These are phyloP conservation scores for Pseudogymnoascus verrucosus DNA, from an alignment of 2,329 filamentous ascomycete species.

Conservation along the genomic window DNA sequence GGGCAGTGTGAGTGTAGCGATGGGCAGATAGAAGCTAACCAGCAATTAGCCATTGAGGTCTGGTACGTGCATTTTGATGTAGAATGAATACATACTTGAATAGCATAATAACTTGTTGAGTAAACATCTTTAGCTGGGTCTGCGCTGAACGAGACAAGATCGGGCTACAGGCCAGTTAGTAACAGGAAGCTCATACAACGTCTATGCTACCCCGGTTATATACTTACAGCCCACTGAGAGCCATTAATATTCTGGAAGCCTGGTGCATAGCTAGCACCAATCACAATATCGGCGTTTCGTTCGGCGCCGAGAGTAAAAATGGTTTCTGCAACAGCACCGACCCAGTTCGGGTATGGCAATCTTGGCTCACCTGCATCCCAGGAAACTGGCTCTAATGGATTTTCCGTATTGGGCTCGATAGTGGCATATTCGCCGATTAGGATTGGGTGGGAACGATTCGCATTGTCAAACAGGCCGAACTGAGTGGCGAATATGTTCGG, in stretches of 20 bases:
- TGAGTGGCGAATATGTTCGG: conserved; percentile 20
- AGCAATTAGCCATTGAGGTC: neutral
- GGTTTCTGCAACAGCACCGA: conserved; percentile 22
- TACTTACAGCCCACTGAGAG: conserved; percentile 23
- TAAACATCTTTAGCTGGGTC: conserved; percentile 40
- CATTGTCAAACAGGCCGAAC: conserved; percentile 20
- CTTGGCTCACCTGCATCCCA: conserved; percentile 13
- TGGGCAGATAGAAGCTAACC: conserved; percentile 38
- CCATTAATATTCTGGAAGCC: conserved; percentile 24
- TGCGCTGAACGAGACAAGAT: conserved; percentile 24
- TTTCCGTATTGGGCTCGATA: conserved; percentile 18
- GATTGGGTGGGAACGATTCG: conserved; percentile 15
- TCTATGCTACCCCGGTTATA: neutral
- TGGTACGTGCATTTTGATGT: neutral
- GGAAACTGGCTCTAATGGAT: neutral
- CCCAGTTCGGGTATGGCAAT: conserved; percentile 19
- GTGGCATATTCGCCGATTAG: conserved; percentile 24
- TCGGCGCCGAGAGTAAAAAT: conserved; percentile 22
- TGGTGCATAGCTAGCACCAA: conserved; percentile 23
- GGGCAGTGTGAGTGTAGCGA: conserved; percentile 39
- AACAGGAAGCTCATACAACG: neutral
- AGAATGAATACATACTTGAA: conserved; percentile 28
- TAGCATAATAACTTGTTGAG: conserved; percentile 43
- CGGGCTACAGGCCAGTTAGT: conserved; percentile 18
- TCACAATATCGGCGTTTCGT: conserved; percentile 21